Evolutionary conservation across 1,139 yeast species (phyloP), one percentile per base, ranked within the genome.

Genomic region (Taiozyma sp.): DNA sequence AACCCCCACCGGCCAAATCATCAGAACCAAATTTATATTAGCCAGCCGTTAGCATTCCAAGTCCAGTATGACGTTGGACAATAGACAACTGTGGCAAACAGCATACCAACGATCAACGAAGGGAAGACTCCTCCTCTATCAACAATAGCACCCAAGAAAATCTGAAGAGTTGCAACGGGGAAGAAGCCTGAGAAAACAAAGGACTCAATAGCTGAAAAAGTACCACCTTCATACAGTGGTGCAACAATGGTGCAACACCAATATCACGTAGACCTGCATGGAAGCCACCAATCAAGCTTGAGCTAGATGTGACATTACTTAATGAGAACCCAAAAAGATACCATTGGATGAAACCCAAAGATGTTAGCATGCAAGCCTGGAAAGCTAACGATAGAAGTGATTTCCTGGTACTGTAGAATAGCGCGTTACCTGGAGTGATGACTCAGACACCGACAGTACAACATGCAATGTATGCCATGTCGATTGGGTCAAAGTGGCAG

Each of bases 1-100:
- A 79, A 49, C 79, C 79, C 52, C 80, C 80, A 51, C 79, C 80
- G 2, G 79, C 79, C 55, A 74, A 74, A 60, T 75, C 80, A 49
- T 75, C 65, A 7, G 70, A 72, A 13, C 79, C 80, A 44, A 75
- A 60, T 36, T 66, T 68, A 50, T 61, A 67, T 47, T n/a, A 75
- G 64, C 75, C 76, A 75, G 22, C 80, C 80, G 54, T 73, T 72
- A 8, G 61, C 63, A 45, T 68, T 70, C 80, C 80, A 75, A 9
- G 75, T 73, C 68, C 78, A 69, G 57, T 70, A 75, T 0, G 79
- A 77, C 43, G 71, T 62, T 10, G 79, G 78, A 54, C 77, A 73
- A 59, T 75, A 75, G 48, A 72, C 70, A 12, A 74, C 68, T 9
- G 76, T 72, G 43, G 71, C 65, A 75, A 77, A 75, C 8, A 72